Conservation (phyloP, 202 grass and related monocot genomes). For the Eragrostis tef region DNA sequence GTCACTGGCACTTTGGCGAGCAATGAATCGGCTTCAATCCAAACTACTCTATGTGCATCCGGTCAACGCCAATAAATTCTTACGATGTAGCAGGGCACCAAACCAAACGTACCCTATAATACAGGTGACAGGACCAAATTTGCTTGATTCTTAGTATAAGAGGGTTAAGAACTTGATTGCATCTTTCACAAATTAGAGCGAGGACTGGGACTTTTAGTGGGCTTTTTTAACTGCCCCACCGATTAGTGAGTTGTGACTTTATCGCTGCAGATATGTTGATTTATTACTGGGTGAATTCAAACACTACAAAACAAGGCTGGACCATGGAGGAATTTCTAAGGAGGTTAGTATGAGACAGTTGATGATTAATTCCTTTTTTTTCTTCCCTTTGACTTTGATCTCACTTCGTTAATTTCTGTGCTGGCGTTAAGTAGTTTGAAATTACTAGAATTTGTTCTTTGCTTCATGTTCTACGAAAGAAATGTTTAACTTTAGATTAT, state of each 20-base stretch:
- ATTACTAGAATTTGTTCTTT: constrained; percentile 9
- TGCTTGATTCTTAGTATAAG: constrained; percentile 25
- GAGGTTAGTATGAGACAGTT: constrained; percentile 59
- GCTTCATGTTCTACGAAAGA: not conserved
- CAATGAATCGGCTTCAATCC: too few relatives aligned
- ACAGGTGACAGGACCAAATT: not conserved
- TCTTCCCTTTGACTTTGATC: not conserved
- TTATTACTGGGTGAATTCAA: constrained; percentile 99
- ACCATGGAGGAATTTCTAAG: constrained; percentile 87
- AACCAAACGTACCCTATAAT: not conserved
- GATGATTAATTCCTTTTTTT: constrained; percentile 36
- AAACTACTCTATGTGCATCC: too few relatives aligned
- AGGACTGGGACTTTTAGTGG: not conserved
- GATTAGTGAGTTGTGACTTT: constrained; percentile 24
- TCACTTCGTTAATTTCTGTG: constrained; percentile 36
- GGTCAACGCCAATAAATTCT: too few relatives aligned
- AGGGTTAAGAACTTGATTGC: constrained; percentile 10
- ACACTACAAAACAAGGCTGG: constrained; percentile 96
- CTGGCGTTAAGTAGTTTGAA: constrained; percentile 19
- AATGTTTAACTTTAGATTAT: constrained; percentile 24
- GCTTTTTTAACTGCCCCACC: constrained; percentile 14
- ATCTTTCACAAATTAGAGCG: not conserved
- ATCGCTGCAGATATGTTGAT: constrained; percentile 80
- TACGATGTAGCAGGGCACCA: too few relatives aligned
- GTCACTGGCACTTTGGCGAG: too few relatives aligned